Evolutionary conservation across 257 asterid species (phyloP).

Genomic region (Ilex asprella): DNA sequence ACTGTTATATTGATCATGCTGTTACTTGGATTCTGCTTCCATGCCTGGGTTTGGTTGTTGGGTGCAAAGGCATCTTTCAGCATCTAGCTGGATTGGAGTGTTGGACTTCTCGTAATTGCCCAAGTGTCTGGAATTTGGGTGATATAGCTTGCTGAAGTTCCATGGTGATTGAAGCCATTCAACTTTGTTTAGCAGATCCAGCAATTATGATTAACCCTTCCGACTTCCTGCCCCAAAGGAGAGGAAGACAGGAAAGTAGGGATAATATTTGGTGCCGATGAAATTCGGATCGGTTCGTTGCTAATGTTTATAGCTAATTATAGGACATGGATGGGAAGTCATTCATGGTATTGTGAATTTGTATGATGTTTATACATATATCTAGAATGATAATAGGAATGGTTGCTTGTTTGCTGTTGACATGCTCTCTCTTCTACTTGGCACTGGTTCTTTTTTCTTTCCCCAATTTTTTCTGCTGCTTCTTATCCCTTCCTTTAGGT

Average conservation of each 20-base stretch:
- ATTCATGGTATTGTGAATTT: slow-evolving; percentile 7
- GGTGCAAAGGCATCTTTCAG: slow-evolving; percentile 4
- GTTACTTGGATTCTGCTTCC: slow-evolving; percentile 11
- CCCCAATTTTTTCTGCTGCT: no score
- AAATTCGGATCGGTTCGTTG: slow-evolving; percentile 6
- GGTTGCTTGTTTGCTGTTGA: slow-evolving; percentile 1
- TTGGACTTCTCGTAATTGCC: slow-evolving; percentile 1
- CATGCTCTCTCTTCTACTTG: neutral
- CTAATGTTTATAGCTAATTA: slow-evolving; percentile 10
- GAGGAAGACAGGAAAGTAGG: slow-evolving; percentile 1
- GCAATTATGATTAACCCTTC: slow-evolving; percentile 9
- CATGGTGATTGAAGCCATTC: neutral
- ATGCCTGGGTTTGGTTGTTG: slow-evolving; percentile 10
- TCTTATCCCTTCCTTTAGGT: no score
- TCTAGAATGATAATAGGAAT: slow-evolving; percentile 5
- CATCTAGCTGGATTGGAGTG: neutral
- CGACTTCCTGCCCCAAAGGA: slow-evolving; percentile 7
- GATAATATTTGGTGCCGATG: slow-evolving; percentile 8
- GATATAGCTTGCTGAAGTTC: neutral
- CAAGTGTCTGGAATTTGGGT: slow-evolving; percentile 7
- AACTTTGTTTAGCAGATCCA: neutral
- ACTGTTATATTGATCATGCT: slow-evolving; percentile 7
- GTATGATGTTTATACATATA: slow-evolving; percentile 1
- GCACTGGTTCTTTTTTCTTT: neutral
- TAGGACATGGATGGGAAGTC: slow-evolving; percentile 10